Conservation (phyloP, 1,284 basidiomycete species). For the Phaffia rhodozyma region DNA sequence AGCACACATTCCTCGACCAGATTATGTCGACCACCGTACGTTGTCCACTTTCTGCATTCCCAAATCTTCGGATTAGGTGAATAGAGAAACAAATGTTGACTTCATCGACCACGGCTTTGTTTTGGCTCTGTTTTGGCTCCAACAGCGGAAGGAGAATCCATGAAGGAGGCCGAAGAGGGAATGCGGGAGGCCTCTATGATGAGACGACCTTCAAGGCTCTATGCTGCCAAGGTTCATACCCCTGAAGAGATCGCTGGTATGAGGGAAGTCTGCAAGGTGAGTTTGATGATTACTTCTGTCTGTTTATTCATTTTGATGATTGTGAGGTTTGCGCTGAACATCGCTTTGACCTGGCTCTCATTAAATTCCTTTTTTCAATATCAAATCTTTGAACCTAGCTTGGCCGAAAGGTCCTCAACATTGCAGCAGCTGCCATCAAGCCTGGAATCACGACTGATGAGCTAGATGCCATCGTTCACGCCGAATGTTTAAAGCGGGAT, state of each 20-base stretch:
- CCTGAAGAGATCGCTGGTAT: constrained; percentile 36
- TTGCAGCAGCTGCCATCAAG: constrained; percentile 67
- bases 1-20: constrained; percentile 32
- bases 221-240: constrained; percentile 28
- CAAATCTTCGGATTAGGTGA: not conserved
- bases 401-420: constrained; percentile 78
- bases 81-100: not conserved
- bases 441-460: constrained; percentile 94
- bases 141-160: constrained; percentile 31
- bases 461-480: constrained; percentile 89
- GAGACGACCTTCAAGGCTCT: constrained; percentile 13
- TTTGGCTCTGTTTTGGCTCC: constrained; percentile 1
- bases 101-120: not conserved
- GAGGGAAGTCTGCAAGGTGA: constrained; percentile 34
- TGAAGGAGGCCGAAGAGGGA: constrained; percentile 28
- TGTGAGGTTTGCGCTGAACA: not conserved
- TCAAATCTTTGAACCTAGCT: constrained; percentile 44
- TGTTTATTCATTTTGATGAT: not conserved
- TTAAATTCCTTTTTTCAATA: not conserved
- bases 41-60: constrained; percentile 1
- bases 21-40: constrained; percentile 38
- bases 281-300: constrained; percentile 13
- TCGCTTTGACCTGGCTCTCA: not conserved
- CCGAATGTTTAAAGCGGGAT: constrained; percentile 78
- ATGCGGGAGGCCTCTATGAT: constrained; percentile 16